These are phyloP conservation scores for Coemansia sp. DNA, from an alignment of 192 early-diverging fungal genomes.

Conservation along the genomic window DNA sequence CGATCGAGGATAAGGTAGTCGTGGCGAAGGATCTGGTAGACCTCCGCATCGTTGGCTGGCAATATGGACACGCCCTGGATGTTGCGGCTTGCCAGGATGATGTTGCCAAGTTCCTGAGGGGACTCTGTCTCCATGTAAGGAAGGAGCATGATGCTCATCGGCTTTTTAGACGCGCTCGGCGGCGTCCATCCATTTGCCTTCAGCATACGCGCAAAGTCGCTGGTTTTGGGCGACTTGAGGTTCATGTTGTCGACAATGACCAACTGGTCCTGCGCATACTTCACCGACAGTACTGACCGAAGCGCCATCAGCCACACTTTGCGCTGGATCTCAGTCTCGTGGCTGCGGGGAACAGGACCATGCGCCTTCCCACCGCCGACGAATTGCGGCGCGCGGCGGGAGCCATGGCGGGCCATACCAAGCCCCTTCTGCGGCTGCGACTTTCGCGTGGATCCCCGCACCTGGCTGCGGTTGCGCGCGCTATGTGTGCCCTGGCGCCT, in stretches of 20 bases:
- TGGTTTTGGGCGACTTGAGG: conserved; percentile 60
- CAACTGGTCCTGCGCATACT: conserved; percentile 89
- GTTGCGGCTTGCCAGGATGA: conserved; percentile 66
- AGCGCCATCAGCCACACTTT: conserved; percentile 88
- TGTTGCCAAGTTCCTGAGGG: conserved; percentile 41
- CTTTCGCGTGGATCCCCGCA: conserved; percentile 83
- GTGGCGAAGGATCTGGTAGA: conserved; percentile 68
- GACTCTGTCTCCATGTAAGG: conserved; percentile 37
- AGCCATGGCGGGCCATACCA: conserved; percentile 88
- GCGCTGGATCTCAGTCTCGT: conserved; percentile 77
- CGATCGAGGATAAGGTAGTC: conserved; percentile 70
- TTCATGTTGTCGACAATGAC: conserved; percentile 75
- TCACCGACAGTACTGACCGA: conserved; percentile 81
- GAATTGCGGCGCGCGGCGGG: conserved; percentile 81
- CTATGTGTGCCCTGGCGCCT: conserved; percentile 82
- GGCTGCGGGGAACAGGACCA: conserved; percentile 88
- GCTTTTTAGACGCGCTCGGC: conserved; percentile 16
- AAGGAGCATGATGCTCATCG: conserved; percentile 31
- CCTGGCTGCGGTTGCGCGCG: conserved; percentile 79
- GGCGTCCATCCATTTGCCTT: conserved; percentile 45
- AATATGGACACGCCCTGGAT: conserved; percentile 63
- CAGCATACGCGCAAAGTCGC: conserved; percentile 58
- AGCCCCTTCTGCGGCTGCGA: conserved; percentile 90
- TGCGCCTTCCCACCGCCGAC: conserved; percentile 85
- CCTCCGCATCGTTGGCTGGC: conserved; percentile 66